Evolutionary conservation across 2,329 filamentous ascomycete genomes (phyloP).

Genomic region (Calonectria multiphialidica): DNA sequence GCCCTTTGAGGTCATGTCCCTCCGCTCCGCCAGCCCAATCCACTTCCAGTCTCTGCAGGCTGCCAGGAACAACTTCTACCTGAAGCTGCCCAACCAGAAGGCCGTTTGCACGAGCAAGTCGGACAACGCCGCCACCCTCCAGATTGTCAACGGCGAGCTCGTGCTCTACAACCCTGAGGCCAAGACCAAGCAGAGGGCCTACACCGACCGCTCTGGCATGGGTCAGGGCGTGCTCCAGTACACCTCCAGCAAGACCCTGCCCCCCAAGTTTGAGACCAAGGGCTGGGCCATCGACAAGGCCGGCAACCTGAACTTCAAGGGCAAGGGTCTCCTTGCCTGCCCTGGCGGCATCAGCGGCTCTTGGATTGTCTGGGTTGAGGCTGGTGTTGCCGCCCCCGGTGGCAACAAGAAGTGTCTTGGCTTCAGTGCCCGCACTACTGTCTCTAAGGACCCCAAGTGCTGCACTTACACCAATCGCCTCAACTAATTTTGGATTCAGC

Average conservation of each 20-base stretch:
- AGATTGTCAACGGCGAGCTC: constrained; percentile 57
- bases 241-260: constrained; percentile 57
- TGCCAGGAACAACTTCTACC: constrained; percentile 54
- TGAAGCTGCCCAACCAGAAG: constrained; percentile 57
- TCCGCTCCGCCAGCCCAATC: constrained; percentile 62
- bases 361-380: constrained; percentile 54
- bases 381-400: constrained; percentile 49
- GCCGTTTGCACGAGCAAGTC: constrained; percentile 60
- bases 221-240: constrained; percentile 63
- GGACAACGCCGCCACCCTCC: constrained; percentile 62
- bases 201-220: constrained; percentile 69
- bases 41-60: constrained; percentile 63
- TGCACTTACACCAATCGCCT: constrained; percentile 50
- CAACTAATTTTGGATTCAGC: not conserved
- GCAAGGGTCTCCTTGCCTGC: constrained; percentile 64
- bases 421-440: constrained; percentile 48
- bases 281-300: constrained; percentile 60
- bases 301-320: constrained; percentile 59
- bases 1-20: constrained; percentile 62
- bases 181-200: constrained; percentile 61
- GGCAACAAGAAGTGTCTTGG: constrained; percentile 52
- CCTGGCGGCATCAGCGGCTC: constrained; percentile 55
- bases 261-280: constrained; percentile 57
- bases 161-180: constrained; percentile 57
- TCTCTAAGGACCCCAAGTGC: constrained; percentile 46